These are phyloP conservation scores for Houttuynia cordata DNA, from an alignment of 164 flowering plant species.

Conservation along the genomic window DNA sequence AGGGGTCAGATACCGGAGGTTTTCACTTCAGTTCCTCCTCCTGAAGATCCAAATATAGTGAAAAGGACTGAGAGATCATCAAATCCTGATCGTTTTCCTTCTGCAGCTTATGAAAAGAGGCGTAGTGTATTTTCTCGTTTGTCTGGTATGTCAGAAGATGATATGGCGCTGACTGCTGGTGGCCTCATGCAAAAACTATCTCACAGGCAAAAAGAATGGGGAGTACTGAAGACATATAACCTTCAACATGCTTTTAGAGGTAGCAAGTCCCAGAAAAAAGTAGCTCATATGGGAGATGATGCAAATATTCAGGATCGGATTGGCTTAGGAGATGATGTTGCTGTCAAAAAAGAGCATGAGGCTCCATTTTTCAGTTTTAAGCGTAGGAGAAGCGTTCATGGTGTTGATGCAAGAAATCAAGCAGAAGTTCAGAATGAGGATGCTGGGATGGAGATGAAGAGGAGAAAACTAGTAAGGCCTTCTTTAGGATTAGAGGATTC, in stretches of 20 bases:
- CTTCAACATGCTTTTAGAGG: no score
- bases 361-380: not conserved
- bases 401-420: not conserved
- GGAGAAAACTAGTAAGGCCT: not conserved
- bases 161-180: not conserved
- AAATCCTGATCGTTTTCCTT: not conserved
- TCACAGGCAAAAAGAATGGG: not conserved
- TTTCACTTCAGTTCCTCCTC: not conserved
- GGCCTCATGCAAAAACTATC: not conserved
- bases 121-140: conserved; percentile 39
- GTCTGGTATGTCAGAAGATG: conserved; percentile 1
- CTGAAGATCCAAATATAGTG: not conserved
- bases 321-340: not conserved
- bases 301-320: no score
- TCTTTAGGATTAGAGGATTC: not conserved
- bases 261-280: no score
- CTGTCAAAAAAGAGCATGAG: not conserved
- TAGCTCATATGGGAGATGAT: no score
- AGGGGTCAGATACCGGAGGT: not conserved
- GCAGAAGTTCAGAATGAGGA: not conserved
- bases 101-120: conserved; percentile 12
- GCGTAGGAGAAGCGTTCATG: not conserved
- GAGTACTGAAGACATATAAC: no score
- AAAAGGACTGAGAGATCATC: not conserved
- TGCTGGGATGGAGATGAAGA: not conserved